A percentile compares a stretch with the other conserved stretches of the same genome.
Conservation (phyloP, 345 rosid species). For the Carallia pectinifolia region DNA sequence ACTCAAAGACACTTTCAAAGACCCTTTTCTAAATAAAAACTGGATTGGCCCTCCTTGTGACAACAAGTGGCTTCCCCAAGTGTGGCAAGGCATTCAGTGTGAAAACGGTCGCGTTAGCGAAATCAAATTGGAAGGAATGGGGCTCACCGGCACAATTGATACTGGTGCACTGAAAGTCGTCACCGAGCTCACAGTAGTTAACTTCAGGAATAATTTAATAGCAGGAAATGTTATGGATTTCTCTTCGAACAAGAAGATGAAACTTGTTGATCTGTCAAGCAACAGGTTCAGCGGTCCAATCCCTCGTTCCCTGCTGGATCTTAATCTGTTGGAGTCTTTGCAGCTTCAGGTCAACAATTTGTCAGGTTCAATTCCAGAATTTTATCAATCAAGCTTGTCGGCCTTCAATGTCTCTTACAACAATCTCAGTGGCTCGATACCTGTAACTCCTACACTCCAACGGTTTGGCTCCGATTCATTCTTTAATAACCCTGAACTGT, state of each 20-base stretch:
- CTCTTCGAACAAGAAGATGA: conserved; percentile 35
- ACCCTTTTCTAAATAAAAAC: conserved; percentile 36
- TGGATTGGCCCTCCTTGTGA: conserved; percentile 47
- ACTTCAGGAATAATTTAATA: conserved; percentile 41
- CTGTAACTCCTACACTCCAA: conserved; percentile 28
- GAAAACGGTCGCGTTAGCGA: conserved; percentile 28
- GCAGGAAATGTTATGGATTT: conserved; percentile 45
- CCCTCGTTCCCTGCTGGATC: conserved; percentile 24
- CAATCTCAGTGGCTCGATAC: conserved; percentile 39
- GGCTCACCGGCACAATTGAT: conserved; percentile 26
- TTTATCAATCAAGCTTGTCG: conserved; percentile 30
- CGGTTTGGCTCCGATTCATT: conserved; percentile 26
- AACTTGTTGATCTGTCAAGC: conserved; percentile 34
- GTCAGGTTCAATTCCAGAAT: conserved; percentile 40
- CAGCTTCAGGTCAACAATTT: conserved; percentile 45
- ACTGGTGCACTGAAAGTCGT: conserved; percentile 25
- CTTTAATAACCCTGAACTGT: conserved; percentile 24
- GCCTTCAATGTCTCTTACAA: conserved; percentile 47
- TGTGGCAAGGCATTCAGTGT: conserved; percentile 45
- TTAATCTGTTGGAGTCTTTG: conserved; percentile 28
- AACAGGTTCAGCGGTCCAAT: conserved; percentile 40
- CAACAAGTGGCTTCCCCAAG: conserved; percentile 17
- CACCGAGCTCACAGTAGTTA: conserved; percentile 35
- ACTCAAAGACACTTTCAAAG: conserved; percentile 35
- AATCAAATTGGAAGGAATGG: conserved; percentile 33